Evolutionary conservation across 2,329 filamentous ascomycete genomes (phyloP).

Genomic region (Cadophora gregata): DNA sequence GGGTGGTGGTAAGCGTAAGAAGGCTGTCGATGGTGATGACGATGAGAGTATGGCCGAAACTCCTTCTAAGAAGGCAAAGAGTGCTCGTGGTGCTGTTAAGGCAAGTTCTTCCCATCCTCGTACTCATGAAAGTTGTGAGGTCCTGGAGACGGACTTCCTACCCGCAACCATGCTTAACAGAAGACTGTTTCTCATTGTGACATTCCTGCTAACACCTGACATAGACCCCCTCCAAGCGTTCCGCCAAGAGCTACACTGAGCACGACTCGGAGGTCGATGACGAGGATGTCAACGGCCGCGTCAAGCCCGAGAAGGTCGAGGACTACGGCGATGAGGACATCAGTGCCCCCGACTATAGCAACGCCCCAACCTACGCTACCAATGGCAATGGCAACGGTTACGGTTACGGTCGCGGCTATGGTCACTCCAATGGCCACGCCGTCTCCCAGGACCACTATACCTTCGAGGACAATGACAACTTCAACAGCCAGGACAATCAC

Average conservation of each 20-base stretch:
- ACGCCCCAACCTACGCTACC: not conserved
- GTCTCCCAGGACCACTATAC: not conserved
- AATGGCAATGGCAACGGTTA: conserved; percentile 10
- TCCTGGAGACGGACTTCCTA: not conserved
- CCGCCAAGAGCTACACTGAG: conserved; percentile 16
- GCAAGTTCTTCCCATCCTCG: not conserved
- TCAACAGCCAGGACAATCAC: conserved; percentile 6
- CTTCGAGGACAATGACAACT: not conserved
- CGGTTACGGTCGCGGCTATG: not conserved
- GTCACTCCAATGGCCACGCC: not conserved
- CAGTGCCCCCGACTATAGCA: conserved; percentile 14
- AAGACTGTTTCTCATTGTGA: not conserved
- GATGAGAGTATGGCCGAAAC: conserved; percentile 23
- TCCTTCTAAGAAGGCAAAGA: conserved; percentile 36
- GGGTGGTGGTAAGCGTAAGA: conserved; percentile 16
- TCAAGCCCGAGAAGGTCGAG: conserved; percentile 11
- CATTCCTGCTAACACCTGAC: not conserved
- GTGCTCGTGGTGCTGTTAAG: conserved; percentile 37
- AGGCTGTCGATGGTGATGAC: conserved; percentile 28
- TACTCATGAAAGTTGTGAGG: not conserved
- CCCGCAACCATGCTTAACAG: too few relatives aligned
- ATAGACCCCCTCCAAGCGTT: not conserved
- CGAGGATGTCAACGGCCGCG: conserved; percentile 13
- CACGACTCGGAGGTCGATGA: conserved; percentile 24
- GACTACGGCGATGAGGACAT: not conserved